phyloP scores from a whole-genome alignment of 495 filamentous ascomycete species.

The Penicillium fimorum region DNA sequence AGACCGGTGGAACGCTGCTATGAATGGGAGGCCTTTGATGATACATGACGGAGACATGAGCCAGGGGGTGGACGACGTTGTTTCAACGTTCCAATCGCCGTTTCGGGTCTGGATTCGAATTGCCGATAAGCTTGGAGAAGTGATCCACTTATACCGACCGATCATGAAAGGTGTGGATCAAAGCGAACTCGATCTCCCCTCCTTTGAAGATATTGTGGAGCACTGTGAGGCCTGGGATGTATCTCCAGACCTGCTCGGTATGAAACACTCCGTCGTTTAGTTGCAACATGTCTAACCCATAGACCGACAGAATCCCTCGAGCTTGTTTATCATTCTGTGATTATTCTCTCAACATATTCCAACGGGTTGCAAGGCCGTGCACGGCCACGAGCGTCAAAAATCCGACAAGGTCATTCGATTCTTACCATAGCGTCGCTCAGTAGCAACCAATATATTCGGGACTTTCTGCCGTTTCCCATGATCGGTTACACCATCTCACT shows the following conservation, averaged over 20 bases:
- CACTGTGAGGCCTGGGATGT: slow-evolving; percentile 14
- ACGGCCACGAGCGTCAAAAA: slow-evolving; percentile 12
- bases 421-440: slow-evolving; percentile 18
- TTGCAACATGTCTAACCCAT: slow-evolving; percentile 1
- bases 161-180: slow-evolving; percentile 23
- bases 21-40: slow-evolving; percentile 58
- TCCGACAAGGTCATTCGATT: slow-evolving; percentile 23
- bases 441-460: slow-evolving; percentile 9
- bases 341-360: slow-evolving; percentile 22
- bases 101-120: slow-evolving; percentile 48
- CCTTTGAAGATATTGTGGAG: slow-evolving; percentile 56
- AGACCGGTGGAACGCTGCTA: slow-evolving; percentile 56
- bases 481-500: slow-evolving; percentile 25
- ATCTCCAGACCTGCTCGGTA: slow-evolving; percentile 13
- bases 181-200: slow-evolving; percentile 50
- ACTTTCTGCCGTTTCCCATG: slow-evolving; percentile 21
- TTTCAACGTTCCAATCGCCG: slow-evolving; percentile 19
- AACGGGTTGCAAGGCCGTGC: slow-evolving; percentile 21
- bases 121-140: slow-evolving; percentile 51
- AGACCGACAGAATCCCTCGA: slow-evolving; percentile 19
- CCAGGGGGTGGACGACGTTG: slow-evolving; percentile 23
- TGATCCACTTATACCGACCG: slow-evolving; percentile 61
- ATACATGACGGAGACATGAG: slow-evolving; percentile 61
- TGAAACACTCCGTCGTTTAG: not conserved
- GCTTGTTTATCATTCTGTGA: slow-evolving; percentile 22